A percentile compares a stretch with the other conserved stretches of the same genome.
phyloP scores from a whole-genome alignment of 2,329 filamentous ascomycete genomes.

The Mycosphaerella sp. region DNA sequence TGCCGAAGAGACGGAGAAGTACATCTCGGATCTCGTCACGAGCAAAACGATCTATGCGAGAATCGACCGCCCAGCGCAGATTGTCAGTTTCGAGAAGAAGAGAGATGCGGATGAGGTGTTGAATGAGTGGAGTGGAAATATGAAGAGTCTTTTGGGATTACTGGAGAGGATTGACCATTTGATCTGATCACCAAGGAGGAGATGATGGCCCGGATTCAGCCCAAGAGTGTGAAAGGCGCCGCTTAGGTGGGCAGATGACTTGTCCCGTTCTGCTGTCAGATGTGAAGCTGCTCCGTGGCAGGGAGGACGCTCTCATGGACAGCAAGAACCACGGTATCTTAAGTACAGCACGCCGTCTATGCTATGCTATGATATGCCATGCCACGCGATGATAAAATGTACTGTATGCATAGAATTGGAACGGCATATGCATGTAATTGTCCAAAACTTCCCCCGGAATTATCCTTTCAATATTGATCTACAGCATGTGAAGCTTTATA shows the following conservation, averaged over 20 bases:
- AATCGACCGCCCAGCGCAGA: constrained; percentile 85
- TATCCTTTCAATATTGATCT: too few species aligned
- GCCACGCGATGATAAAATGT: not conserved
- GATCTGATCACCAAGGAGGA: constrained; percentile 99
- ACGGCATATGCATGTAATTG: too few species aligned
- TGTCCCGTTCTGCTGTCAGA: too few species aligned
- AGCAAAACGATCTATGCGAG: constrained; percentile 97
- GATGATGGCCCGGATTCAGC: constrained; percentile 98
- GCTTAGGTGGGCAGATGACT: not conserved
- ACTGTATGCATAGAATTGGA: not conserved
- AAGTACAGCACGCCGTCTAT: not conserved
- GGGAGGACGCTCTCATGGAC: not conserved
- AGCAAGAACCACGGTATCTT: not conserved
- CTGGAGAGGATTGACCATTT: constrained; percentile 92
- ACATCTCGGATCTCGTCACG: constrained; percentile 94
- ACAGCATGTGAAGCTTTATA: too few species aligned
- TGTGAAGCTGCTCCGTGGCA: not conserved
- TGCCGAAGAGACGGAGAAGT: constrained; percentile 97
- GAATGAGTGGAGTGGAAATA: constrained; percentile 98
- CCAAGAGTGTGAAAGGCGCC: constrained; percentile 32
- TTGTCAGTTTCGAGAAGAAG: constrained; percentile 92
- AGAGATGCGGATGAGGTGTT: constrained; percentile 91
- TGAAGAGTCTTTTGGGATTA: constrained; percentile 83
- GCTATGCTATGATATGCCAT: too few species aligned
- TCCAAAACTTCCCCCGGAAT: too few species aligned